phyloP scores from a whole-genome alignment of 1,284 basidiomycete genomes.

The Sanghuangporus baumii region DNA sequence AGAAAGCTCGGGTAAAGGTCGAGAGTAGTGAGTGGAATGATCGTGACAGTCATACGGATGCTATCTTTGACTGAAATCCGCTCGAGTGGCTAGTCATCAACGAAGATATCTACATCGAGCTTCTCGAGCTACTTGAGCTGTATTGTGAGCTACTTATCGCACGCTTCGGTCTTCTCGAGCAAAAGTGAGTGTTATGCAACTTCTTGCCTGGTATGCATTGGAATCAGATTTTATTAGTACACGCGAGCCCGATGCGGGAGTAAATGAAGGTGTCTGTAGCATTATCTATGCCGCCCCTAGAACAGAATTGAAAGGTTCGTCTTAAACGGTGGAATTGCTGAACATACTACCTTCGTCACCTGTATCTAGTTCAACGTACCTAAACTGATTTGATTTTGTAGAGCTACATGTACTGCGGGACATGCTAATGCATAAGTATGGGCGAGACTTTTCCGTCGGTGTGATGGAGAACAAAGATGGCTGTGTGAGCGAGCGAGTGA shows the following conservation, averaged over 20 bases:
- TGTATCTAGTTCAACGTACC: background rate
- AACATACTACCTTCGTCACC: background rate
- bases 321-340: background rate
- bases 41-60: background rate
- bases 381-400: conserved; percentile 24
- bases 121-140: conserved; percentile 89
- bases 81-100: conserved; percentile 59
- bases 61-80: background rate
- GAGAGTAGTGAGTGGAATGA: conserved; percentile 55
- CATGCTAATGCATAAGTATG: conserved; percentile 91
- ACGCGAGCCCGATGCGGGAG: conserved; percentile 78
- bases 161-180: conserved; percentile 87
- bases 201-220: conserved; percentile 1
- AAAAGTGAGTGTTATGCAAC: conserved; percentile 48
- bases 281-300: conserved; percentile 89
- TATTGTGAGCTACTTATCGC: conserved; percentile 92
- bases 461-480: conserved; percentile 79
- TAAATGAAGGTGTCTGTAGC: conserved; percentile 70
- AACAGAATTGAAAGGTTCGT: conserved; percentile 81
- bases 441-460: conserved; percentile 73
- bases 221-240: conserved; percentile 36
- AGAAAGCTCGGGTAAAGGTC: conserved; percentile 80
- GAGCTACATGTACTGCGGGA: conserved; percentile 91
- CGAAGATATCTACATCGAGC: conserved; percentile 81
- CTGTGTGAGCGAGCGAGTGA: conserved; percentile 76